phyloP scores from a whole-genome alignment of 1,284 basidiomycete genomes.

The Thecaphora frezii region DNA sequence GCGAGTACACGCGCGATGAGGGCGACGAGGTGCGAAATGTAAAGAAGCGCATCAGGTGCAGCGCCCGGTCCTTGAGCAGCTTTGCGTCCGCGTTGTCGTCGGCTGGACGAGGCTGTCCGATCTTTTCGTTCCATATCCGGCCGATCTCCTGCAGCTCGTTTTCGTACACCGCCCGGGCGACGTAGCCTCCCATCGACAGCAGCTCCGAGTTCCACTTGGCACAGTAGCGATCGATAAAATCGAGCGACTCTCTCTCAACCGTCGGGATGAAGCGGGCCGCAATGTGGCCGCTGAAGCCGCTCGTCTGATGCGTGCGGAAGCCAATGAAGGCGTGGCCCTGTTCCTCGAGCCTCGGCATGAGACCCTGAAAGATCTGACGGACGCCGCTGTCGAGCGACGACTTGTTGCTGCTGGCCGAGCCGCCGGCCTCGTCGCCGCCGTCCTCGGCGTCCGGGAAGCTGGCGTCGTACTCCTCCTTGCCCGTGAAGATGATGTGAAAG shows the following conservation, averaged over 20 bases:
- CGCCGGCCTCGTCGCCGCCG: constrained; percentile 17
- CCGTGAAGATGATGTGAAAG: constrained; percentile 86
- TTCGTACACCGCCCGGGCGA: constrained; percentile 83
- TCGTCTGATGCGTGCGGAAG: constrained; percentile 77
- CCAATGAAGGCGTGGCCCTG: constrained; percentile 60
- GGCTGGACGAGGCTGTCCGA: constrained; percentile 66
- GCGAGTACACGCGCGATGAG: constrained; percentile 76
- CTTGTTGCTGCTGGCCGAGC: constrained; percentile 75
- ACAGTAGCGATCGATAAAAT: constrained; percentile 63
- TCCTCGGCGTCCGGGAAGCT: constrained; percentile 63
- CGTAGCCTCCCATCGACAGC: constrained; percentile 66
- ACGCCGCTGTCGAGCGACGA: constrained; percentile 64
- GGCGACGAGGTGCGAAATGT: constrained; percentile 72
- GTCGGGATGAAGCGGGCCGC: constrained; percentile 92
- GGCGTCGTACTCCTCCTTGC: constrained; percentile 82
- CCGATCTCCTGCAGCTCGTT: constrained; percentile 68
- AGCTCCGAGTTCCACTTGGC: constrained; percentile 53
- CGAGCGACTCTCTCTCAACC: constrained; percentile 92
- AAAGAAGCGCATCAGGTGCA: constrained; percentile 73
- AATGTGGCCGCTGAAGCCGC: constrained; percentile 87
- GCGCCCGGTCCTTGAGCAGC: constrained; percentile 63
- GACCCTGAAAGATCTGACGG: constrained; percentile 56
- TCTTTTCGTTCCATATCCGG: constrained; percentile 59
- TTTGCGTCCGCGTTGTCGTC: constrained; percentile 60
- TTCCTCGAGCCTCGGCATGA: constrained; percentile 53